Conservation (phyloP, 2,329 filamentous ascomycete genomes). For the Colletotrichum sp. region DNA sequence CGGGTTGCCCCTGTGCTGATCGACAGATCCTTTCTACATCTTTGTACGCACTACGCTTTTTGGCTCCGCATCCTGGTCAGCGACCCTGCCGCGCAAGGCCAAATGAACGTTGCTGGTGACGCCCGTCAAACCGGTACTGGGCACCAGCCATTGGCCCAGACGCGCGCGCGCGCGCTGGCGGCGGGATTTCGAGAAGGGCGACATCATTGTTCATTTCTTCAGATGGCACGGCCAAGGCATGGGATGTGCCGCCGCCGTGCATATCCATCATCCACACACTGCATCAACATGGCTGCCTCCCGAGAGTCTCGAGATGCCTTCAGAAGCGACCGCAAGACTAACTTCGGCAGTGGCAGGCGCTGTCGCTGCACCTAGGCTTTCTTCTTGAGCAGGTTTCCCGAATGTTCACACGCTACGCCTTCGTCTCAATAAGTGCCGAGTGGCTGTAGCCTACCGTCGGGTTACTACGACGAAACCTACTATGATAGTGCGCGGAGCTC, state of each 20-base stretch:
- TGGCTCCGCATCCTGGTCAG: slow-evolving; percentile 1
- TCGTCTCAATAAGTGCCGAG: neutral
- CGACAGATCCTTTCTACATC: slow-evolving; percentile 22
- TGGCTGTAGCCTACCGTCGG: neutral
- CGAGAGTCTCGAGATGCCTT: neutral
- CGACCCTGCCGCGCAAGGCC: neutral
- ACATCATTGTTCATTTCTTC: neutral
- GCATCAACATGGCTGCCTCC: neutral
- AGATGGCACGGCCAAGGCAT: neutral
- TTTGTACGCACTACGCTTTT: neutral
- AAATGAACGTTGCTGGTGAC: slow-evolving; percentile 1
- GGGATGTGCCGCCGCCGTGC: neutral
- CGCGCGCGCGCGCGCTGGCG: neutral
- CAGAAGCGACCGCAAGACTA: neutral
- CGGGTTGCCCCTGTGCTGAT: slow-evolving; percentile 20
- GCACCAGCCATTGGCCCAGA: neutral
- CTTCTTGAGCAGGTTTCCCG: neutral
- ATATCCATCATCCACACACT: neutral
- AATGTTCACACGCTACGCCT: neutral
- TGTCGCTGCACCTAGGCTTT: neutral
- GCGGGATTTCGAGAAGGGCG: neutral
- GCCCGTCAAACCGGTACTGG: slow-evolving; percentile 13
- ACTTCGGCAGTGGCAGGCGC: neutral
- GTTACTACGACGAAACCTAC: slow-evolving; percentile 10
- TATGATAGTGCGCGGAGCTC: neutral